Percentiles rank a stretch among this genome's conserved stretches.
Conservation (phyloP, 108 stramenopile species). For the Schizochytrium sp. region DNA sequence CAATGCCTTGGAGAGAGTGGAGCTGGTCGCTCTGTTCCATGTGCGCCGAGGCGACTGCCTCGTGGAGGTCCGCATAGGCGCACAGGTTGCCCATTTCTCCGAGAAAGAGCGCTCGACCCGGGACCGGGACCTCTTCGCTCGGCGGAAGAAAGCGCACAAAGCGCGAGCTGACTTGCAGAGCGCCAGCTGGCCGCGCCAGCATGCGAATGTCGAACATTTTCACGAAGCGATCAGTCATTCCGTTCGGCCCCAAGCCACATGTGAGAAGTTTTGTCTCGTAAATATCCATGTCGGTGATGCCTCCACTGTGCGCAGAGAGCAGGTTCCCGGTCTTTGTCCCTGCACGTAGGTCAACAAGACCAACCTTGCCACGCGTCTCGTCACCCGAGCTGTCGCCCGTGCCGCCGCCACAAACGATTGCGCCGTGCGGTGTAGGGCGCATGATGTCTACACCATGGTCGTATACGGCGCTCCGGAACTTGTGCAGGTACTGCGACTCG, state of each 20-base stretch:
- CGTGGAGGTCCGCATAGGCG: not conserved
- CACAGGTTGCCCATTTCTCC: not conserved
- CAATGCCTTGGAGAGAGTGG: not conserved
- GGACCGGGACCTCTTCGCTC: not conserved
- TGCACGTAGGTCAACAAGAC: not conserved
- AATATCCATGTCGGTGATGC: slow-evolving; percentile 10
- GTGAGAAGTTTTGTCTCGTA: not conserved
- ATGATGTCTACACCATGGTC: not conserved
- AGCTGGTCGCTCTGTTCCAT: slow-evolving; percentile 7
- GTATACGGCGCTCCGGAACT: not conserved
- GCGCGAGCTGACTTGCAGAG: not conserved
- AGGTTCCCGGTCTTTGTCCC: not conserved
- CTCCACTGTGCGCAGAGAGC: not conserved
- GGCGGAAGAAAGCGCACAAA: not conserved
- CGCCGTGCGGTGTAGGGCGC: not conserved
- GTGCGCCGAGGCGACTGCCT: not conserved
- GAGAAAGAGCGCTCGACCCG: not conserved
- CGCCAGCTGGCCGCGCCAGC: not conserved
- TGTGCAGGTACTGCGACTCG: slow-evolving; percentile 6
- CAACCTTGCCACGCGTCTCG: not conserved
- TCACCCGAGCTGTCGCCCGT: not conserved
- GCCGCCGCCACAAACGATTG: not conserved
- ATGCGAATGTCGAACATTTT: slow-evolving; percentile 9
- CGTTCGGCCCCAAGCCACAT: not conserved
- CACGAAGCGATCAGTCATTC: not conserved